phyloP scores from a whole-genome alignment of 1,139 yeast genomes.

The Pichia sp. region DNA sequence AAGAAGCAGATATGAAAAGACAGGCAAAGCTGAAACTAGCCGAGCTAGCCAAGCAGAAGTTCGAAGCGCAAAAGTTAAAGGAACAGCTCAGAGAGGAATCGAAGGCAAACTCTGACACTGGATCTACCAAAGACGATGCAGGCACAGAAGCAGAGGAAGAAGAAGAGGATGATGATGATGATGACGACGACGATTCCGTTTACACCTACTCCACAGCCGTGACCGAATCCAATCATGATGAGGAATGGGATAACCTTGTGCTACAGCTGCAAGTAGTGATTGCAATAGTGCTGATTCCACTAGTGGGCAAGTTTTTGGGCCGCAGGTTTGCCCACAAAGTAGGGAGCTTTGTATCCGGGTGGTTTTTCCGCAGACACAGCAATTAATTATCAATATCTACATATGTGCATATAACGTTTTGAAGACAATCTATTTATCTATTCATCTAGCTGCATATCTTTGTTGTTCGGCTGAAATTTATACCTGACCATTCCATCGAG shows the following conservation, averaged over 20 bases:
- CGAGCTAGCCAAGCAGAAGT: conserved; percentile 2
- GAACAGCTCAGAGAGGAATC: neutral
- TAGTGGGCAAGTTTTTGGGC: conserved; percentile 68
- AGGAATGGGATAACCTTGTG: conserved; percentile 78
- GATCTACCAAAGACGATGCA: neutral
- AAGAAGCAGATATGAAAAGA: conserved; percentile 1
- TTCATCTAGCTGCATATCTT: neutral
- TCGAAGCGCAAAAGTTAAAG: neutral
- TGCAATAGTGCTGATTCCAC: conserved; percentile 58
- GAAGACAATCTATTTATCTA: conserved; percentile 10
- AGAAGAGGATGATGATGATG: conserved; percentile 5
- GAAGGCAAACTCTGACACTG: neutral
- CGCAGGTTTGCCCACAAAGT: conserved; percentile 50
- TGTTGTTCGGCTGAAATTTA: too few species aligned
- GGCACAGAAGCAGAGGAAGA: conserved; percentile 11
- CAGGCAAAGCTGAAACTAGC: conserved; percentile 2
- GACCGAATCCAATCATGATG: conserved; percentile 46
- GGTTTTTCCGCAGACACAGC: conserved; percentile 13
- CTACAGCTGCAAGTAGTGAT: conserved; percentile 55
- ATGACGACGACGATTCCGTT: conserved; percentile 18
- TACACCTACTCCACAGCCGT: conserved; percentile 26
- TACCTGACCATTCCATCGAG: too few species aligned
- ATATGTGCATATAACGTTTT: neutral
- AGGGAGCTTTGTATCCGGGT: conserved; percentile 33
- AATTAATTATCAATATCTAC: neutral